Percentiles rank a stretch among this genome's conserved stretches.
Conservation (phyloP, 331 rosid species). For the Arachis monticola region DNA sequence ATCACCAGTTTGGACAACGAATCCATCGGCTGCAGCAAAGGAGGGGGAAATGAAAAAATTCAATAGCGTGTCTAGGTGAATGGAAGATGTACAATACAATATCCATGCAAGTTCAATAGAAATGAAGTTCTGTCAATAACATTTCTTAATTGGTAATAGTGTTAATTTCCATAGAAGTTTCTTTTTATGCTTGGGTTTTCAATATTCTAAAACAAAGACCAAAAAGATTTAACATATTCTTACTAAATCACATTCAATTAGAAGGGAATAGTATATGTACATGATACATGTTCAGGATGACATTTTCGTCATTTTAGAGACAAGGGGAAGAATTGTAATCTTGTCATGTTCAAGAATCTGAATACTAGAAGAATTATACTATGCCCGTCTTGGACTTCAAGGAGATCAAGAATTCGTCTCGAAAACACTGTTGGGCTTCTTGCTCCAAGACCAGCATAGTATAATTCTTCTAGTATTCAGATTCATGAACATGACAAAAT, state of each 20-base stretch:
- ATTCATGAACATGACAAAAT: too few relatives aligned
- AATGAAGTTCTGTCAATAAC: too few relatives aligned
- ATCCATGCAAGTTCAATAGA: constrained; percentile 3
- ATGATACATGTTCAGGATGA: too few relatives aligned
- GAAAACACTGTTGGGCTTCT: too few relatives aligned
- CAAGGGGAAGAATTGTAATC: too few relatives aligned
- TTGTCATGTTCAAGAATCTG: too few relatives aligned
- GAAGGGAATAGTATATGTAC: constrained; percentile 11
- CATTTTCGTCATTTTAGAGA: too few relatives aligned
- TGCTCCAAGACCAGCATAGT: too few relatives aligned
- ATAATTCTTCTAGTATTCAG: too few relatives aligned
- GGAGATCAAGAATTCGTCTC: too few relatives aligned
- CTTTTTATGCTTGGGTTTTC: neutral
- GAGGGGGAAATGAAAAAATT: constrained; percentile 11
- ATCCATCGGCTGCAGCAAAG: constrained; percentile 81
- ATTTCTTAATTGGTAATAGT: neutral
- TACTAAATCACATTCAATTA: constrained; percentile 27
- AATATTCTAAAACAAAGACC: constrained; percentile 7
- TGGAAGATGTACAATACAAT: neutral
- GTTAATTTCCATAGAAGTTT: neutral
- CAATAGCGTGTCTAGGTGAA: constrained; percentile 13
- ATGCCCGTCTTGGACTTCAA: too few relatives aligned
- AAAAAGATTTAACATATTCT: constrained; percentile 27
- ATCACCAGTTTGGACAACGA: constrained; percentile 98
- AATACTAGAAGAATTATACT: too few relatives aligned